Evolutionary conservation across 2,329 filamentous ascomycete species (phyloP).

Genomic region (Gyromitra esculenta): DNA sequence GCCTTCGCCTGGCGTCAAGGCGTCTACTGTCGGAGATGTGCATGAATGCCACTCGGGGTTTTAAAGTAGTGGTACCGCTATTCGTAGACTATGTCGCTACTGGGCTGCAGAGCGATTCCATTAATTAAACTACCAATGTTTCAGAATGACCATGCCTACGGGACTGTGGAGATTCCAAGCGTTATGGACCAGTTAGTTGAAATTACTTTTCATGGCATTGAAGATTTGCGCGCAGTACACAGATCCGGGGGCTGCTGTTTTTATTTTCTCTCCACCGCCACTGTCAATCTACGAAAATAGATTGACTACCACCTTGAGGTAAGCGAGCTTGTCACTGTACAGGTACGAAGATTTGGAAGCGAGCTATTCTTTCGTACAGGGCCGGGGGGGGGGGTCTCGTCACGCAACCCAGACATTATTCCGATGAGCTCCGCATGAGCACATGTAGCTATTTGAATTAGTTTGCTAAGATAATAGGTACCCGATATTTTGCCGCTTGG

Average conservation of each 20-base stretch:
- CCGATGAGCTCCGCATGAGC: background rate
- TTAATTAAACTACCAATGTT: constrained; percentile 14
- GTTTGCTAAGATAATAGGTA: constrained; percentile 7
- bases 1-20: constrained; percentile 21
- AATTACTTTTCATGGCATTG: constrained; percentile 30
- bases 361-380: background rate
- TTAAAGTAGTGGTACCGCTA: background rate
- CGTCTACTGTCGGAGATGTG: constrained; percentile 26
- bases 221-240: constrained; percentile 3
- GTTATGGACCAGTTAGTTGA: background rate
- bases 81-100: background rate
- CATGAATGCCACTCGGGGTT: background rate
- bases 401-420: background rate
- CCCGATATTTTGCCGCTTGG: constrained; percentile 11
- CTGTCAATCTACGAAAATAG: constrained; percentile 11
- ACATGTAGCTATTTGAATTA: background rate
- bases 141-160: constrained; percentile 17
- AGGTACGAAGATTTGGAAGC: constrained; percentile 5
- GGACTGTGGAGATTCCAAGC: constrained; percentile 8
- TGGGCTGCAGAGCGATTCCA: background rate
- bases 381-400: background rate
- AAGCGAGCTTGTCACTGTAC: constrained; percentile 26
- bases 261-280: constrained; percentile 7
- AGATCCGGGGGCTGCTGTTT: background rate
- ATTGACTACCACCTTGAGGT: constrained; percentile 3